phyloP scores from a whole-genome alignment of 768 basidiomycete species.

The Boletus rubropictus region DNA sequence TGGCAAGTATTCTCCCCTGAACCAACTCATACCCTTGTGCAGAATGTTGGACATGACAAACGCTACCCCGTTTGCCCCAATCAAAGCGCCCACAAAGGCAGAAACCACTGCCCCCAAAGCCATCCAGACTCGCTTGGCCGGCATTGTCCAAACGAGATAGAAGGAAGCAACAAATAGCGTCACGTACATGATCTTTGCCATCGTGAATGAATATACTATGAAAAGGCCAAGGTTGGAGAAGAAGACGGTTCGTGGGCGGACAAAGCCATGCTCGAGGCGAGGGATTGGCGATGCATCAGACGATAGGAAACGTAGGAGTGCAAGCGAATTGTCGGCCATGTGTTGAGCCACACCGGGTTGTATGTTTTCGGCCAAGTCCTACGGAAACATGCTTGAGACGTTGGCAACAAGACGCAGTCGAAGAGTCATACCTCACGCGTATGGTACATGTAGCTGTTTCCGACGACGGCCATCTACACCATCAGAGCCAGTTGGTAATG shows the following conservation, averaged over 20 bases:
- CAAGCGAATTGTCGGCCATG: constrained; percentile 85
- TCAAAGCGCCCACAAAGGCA: constrained; percentile 51
- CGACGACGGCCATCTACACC: constrained; percentile 80
- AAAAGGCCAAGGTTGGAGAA: constrained; percentile 65
- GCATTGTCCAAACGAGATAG: constrained; percentile 34
- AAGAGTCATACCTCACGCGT: constrained; percentile 65
- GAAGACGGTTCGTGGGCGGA: constrained; percentile 65
- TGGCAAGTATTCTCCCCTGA: constrained; percentile 58
- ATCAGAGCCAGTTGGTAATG: neutral
- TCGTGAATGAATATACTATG: constrained; percentile 67
- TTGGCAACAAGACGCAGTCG: neutral
- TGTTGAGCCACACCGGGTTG: constrained; percentile 81
- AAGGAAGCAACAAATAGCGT: constrained; percentile 44
- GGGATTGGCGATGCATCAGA: constrained; percentile 66
- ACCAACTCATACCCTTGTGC: constrained; percentile 81
- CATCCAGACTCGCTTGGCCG: constrained; percentile 29
- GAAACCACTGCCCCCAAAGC: constrained; percentile 45
- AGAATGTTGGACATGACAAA: constrained; percentile 57
- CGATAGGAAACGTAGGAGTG: constrained; percentile 70
- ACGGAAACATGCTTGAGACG: neutral
- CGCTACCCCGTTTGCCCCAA: constrained; percentile 68
- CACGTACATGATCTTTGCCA: constrained; percentile 61
- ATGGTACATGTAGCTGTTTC: constrained; percentile 91
- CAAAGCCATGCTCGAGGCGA: constrained; percentile 45
- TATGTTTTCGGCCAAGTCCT: constrained; percentile 80